Evolutionary conservation across 202 grass and related monocot genomes (phyloP), one percentile per base, ranked within the genome.

Genomic region (Carex sylvatica): DNA sequence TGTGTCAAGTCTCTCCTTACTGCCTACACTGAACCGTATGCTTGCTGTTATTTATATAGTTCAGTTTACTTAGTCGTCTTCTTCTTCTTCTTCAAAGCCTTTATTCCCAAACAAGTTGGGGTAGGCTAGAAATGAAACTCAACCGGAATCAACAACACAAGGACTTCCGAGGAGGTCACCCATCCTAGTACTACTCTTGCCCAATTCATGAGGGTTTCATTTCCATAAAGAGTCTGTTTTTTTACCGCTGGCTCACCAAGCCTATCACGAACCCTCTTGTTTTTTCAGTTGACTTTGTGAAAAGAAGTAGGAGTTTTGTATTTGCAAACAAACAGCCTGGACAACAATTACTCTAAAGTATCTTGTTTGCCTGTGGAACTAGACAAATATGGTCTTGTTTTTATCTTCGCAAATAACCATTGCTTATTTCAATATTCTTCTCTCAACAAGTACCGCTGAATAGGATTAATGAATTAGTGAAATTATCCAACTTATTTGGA

Each of bases 1-100:
- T 97, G 95, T 92, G 84, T 97, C 60, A 89, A 87, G 62, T 74
- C 92, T 5, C 95, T 94, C 28, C 80, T 97, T 83, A 97, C 95
- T 84, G 89, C 92, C 16, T 80, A 97, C 60, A 92, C 92, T 77
- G 88, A 97, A 85, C 85, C 87, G 95, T 97, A 90, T 89, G 90
- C 72, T 85, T 51, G 23, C 70, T 51, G 14, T 58, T 33, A 70
- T 80, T 22, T 30, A 66, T 54, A 77, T 66, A 65, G 35, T 65
- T 65, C 11, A 49, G 18, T 80, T 46, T 14, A 36, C 9, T 55
- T 58, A 36, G 7, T 76, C 2, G 28, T 28, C 28, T 28, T 28
- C 28, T 28, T 28, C 28, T 28, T 28, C 28, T 28, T 28, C 2
- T 28, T 28, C 28, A 28, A 28, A 2, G 28, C 28, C 28, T 28